These are phyloP conservation scores for Saccharomyces hybrid DNA, from an alignment of 1,139 yeast species.

Conservation along the genomic window DNA sequence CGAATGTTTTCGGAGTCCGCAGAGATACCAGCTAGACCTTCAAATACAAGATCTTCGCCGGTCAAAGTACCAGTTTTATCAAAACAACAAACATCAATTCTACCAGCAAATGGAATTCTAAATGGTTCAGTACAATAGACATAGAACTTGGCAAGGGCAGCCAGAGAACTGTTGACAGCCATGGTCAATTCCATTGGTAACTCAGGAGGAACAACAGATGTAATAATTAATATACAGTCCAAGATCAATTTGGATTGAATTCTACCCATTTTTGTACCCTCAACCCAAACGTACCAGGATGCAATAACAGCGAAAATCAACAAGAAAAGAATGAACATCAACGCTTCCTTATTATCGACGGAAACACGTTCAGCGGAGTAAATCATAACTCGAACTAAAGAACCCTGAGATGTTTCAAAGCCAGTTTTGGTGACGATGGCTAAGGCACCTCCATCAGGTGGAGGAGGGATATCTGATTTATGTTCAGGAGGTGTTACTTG, in stretches of 20 bases:
- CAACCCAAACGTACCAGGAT: slow-evolving; percentile 97
- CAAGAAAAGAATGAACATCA: slow-evolving; percentile 83
- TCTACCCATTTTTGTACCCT: slow-evolving; percentile 94
- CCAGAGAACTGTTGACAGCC: slow-evolving; percentile 91
- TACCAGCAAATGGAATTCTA: slow-evolving; percentile 95
- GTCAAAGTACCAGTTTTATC: slow-evolving; percentile 98
- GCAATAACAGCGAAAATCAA: slow-evolving; percentile 91
- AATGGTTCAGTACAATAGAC: slow-evolving; percentile 98
- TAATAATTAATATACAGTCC: slow-evolving; percentile 90
- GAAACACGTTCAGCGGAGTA: slow-evolving; percentile 95
- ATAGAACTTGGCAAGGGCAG: slow-evolving; percentile 78
- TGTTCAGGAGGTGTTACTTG: slow-evolving; percentile 72
- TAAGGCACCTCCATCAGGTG: slow-evolving; percentile 90
- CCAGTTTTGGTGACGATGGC: slow-evolving; percentile 93
- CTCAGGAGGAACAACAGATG: slow-evolving; percentile 99
- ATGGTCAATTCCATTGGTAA: slow-evolving; percentile 97
- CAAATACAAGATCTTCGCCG: slow-evolving; percentile 92
- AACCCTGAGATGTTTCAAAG: slow-evolving; percentile 96
- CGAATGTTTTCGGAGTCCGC: slow-evolving; percentile 40
- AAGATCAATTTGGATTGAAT: slow-evolving; percentile 85
- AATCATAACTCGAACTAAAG: slow-evolving; percentile 95
- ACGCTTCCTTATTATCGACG: slow-evolving; percentile 91
- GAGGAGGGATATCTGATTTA: slow-evolving; percentile 39
- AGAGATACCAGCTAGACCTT: slow-evolving; percentile 86
- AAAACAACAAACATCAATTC: slow-evolving; percentile 96